phyloP scores from a whole-genome alignment of 106 monocot genomes.

The Alisma plantagoaquatica region DNA sequence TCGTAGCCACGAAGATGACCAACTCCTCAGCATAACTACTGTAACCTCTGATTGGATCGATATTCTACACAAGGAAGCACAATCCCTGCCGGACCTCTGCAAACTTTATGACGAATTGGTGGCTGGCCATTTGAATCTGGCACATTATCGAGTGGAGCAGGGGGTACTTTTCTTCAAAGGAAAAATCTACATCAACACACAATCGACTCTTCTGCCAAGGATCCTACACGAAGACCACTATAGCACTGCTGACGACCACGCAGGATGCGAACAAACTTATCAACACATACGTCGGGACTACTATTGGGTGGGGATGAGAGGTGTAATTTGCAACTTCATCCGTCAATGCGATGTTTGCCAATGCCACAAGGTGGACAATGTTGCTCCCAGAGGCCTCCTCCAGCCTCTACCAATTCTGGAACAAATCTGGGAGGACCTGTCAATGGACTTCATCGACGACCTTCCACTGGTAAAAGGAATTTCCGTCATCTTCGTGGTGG shows the following conservation, averaged over 20 bases:
- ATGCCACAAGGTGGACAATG: neutral
- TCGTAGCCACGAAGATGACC: neutral
- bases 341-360: neutral
- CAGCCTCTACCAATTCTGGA: neutral
- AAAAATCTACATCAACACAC: neutral
- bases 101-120: no score
- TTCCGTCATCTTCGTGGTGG: neutral
- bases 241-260: neutral
- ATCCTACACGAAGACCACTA: no score
- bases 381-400: neutral
- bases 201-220: no score
- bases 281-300: neutral
- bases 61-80: neutral
- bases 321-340: neutral
- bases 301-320: no score
- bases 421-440: neutral
- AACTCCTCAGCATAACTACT: neutral
- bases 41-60: no score
- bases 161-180: neutral
- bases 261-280: neutral
- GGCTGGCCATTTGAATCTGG: neutral
- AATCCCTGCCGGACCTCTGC: no score
- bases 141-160: neutral
- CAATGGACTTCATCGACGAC: neutral
- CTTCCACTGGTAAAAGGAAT: neutral